phyloP scores from a whole-genome alignment of 306 rosid genomes.

The Hylodesmum podocarpum region DNA sequence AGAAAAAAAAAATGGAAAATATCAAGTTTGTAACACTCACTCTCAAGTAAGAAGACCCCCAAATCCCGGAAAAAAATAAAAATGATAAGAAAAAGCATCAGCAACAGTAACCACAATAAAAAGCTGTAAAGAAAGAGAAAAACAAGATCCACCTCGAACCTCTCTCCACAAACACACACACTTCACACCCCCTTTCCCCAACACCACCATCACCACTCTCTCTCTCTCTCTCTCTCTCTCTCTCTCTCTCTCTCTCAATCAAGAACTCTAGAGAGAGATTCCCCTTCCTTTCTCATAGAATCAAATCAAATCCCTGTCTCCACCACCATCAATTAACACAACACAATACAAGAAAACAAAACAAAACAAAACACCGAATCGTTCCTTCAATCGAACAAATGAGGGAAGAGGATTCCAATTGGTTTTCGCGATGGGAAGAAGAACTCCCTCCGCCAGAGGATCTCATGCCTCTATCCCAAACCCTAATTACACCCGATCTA shows the following conservation, averaged over 20 bases:
- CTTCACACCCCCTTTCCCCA: background rate
- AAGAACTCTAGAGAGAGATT: conserved; percentile 18
- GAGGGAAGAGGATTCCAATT: conserved; percentile 92
- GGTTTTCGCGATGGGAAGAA: conserved; percentile 92
- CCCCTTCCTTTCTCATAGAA: background rate
- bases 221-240: background rate
- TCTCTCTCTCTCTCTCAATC: background rate
- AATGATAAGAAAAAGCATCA: conserved; percentile 31
- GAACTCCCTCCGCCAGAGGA: conserved; percentile 80
- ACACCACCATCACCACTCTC: conserved; percentile 1
- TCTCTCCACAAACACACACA: conserved; percentile 47
- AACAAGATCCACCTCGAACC: conserved; percentile 98
- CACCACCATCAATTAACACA: background rate
- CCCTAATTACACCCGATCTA: conserved; percentile 97
- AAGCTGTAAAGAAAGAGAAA: conserved; percentile 57
- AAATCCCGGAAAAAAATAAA: conserved; percentile 49
- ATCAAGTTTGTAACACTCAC: conserved; percentile 26
- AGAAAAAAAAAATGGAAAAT: background rate
- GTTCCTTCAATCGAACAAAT: conserved; percentile 32
- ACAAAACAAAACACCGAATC: background rate
- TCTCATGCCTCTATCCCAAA: conserved; percentile 87
- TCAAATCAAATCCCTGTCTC: conserved; percentile 25
- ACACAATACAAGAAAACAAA: background rate
- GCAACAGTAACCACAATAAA: conserved; percentile 36
- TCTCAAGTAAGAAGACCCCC: conserved; percentile 47